phyloP scores from a whole-genome alignment of 2,329 filamentous ascomycete species.

The Ceratocystis variospora region DNA sequence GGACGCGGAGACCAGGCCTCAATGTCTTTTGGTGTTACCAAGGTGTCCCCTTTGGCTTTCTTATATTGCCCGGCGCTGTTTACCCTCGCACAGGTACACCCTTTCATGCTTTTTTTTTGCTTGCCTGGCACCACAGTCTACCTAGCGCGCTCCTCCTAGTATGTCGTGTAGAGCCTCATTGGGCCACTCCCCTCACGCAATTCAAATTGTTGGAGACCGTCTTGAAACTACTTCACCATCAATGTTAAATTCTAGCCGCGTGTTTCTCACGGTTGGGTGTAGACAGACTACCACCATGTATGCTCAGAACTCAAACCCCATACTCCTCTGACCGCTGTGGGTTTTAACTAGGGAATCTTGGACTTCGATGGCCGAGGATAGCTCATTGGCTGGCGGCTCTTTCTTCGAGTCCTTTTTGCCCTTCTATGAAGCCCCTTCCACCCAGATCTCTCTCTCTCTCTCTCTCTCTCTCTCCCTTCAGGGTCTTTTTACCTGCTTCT shows the following conservation, averaged over 20 bases:
- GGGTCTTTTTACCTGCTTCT: not conserved
- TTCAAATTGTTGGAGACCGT: not conserved
- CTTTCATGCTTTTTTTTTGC: too few relatives aligned
- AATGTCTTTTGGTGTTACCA: not conserved
- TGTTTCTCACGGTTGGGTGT: not conserved
- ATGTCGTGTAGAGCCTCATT: not conserved
- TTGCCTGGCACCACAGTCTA: too few relatives aligned
- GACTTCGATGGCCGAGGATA: not conserved
- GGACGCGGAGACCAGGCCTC: not conserved
- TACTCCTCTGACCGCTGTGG: not conserved
- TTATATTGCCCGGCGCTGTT: too few relatives aligned
- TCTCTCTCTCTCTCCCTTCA: not conserved
- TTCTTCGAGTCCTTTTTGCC: not conserved
- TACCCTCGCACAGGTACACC: too few relatives aligned
- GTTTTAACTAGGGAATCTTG: not conserved
- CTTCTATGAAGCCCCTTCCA: not conserved
- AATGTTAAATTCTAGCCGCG: not conserved
- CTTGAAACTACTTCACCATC: not conserved
- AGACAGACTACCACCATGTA: not conserved
- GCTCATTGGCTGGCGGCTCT: not conserved
- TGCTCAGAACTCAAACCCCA: not conserved
- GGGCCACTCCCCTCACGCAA: not conserved
- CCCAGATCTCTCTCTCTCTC: not conserved
- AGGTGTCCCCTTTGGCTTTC: not conserved
- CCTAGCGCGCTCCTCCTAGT: not conserved